Evolutionary conservation across 2,329 filamentous ascomycete species (phyloP).

Genomic region (Penicillium verrucosum): DNA sequence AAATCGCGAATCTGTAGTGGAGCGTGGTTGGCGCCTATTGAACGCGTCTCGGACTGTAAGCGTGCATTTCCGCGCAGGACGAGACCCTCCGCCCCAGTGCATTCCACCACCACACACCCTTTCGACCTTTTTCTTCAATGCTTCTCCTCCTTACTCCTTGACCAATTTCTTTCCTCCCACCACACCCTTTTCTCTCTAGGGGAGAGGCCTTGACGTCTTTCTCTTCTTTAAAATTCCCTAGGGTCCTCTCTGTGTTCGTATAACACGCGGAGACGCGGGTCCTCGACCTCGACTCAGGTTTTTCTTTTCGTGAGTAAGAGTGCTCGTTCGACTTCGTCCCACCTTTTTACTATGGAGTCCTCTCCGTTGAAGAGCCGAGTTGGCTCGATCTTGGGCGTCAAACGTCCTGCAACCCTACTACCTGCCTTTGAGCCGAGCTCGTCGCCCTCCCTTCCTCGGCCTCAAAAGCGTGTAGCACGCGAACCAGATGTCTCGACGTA

Average conservation of each 20-base stretch:
- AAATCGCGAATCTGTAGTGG: conserved; percentile 24
- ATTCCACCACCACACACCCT: conserved; percentile 36
- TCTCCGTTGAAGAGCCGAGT: conserved; percentile 37
- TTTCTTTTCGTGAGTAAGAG: conserved; percentile 12
- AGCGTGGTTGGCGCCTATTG: conserved; percentile 39
- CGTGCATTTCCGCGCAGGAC: conserved; percentile 41
- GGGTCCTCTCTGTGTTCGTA: conserved; percentile 12
- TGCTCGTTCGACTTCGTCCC: conserved; percentile 13
- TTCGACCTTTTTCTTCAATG: conserved; percentile 20
- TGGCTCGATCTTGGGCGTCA: conserved; percentile 41
- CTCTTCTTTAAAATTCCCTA: conserved; percentile 15
- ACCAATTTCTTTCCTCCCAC: conserved; percentile 24
- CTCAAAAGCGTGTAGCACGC: conserved; percentile 47
- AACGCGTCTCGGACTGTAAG: conserved; percentile 42
- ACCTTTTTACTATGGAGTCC: conserved; percentile 37
- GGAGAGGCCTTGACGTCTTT: conserved; percentile 10
- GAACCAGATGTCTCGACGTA: conserved; percentile 60
- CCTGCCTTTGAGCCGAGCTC: conserved; percentile 52
- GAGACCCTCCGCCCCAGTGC: conserved; percentile 35
- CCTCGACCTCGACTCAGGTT: conserved; percentile 25
- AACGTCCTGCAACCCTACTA: conserved; percentile 48
- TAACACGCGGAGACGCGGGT: conserved; percentile 25
- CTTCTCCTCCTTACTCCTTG: conserved; percentile 25
- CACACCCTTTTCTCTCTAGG: conserved; percentile 12
- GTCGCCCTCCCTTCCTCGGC: conserved; percentile 48